Evolutionary conservation across 2,329 filamentous ascomycete genomes (phyloP).

Genomic region (Leptographium radiaticola): DNA sequence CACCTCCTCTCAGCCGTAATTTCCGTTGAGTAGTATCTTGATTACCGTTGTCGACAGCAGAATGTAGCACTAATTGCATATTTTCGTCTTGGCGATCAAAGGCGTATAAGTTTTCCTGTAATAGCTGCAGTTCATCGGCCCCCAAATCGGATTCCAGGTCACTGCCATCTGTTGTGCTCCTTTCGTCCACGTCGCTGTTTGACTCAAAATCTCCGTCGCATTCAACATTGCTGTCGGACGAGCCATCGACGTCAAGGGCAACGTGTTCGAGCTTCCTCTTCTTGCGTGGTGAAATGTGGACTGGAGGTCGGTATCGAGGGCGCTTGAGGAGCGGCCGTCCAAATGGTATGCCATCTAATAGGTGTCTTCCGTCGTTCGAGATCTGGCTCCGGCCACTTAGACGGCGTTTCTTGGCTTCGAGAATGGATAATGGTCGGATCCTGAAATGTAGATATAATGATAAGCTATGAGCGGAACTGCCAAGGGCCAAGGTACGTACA

Average conservation of each 20-base stretch:
- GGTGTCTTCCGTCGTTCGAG: conserved; percentile 59
- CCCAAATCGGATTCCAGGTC: conserved; percentile 18
- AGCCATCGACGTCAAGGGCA: conserved; percentile 17
- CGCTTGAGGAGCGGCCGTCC: conserved; percentile 56
- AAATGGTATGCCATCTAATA: conserved; percentile 77
- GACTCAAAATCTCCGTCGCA: conserved; percentile 14
- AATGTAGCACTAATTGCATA: too few species aligned
- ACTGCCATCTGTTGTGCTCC: conserved; percentile 8
- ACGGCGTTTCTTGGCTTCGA: conserved; percentile 60
- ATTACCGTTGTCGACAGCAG: too few species aligned
- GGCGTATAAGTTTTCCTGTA: conserved; percentile 21
- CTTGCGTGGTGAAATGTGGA: conserved; percentile 65
- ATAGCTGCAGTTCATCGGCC: conserved; percentile 28
- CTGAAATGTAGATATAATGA: conserved; percentile 26
- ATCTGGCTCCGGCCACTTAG: conserved; percentile 75
- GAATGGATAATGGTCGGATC: conserved; percentile 63
- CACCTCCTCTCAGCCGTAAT: too few species aligned
- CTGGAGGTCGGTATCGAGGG: conserved; percentile 46
- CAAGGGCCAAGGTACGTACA: conserved; percentile 36
- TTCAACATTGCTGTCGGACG: conserved; percentile 19
- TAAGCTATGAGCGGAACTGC: background rate
- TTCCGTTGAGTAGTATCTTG: too few species aligned
- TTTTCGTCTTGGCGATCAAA: too few species aligned
- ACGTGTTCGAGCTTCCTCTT: conserved; percentile 45
- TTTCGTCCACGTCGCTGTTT: conserved; percentile 9